These are phyloP conservation scores for Aureobasidium namibiae DNA, from an alignment of 2,329 filamentous ascomycete species.

Conservation along the genomic window DNA sequence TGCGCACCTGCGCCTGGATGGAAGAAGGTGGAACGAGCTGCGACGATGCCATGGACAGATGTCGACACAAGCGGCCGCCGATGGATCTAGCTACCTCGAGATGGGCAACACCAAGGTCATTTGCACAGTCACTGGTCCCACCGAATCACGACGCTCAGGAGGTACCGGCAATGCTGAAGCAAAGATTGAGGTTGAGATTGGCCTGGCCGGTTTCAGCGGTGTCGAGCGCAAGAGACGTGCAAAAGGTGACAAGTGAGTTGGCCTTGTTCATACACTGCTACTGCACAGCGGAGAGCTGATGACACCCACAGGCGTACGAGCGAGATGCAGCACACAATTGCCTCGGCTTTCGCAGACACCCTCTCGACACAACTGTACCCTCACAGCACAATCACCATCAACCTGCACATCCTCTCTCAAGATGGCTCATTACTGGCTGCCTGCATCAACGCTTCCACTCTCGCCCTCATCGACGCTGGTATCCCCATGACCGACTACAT, in stretches of 20 bases:
- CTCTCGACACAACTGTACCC: constrained; percentile 85
- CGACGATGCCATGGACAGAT: constrained; percentile 83
- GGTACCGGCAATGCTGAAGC: constrained; percentile 46
- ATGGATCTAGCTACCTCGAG: constrained; percentile 87
- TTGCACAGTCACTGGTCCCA: constrained; percentile 81
- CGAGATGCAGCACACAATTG: constrained; percentile 73
- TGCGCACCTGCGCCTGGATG: constrained; percentile 57
- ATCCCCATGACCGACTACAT: constrained; percentile 93
- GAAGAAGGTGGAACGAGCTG: constrained; percentile 96
- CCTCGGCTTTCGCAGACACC: constrained; percentile 65
- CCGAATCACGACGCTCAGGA: constrained; percentile 52
- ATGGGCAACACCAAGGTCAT: constrained; percentile 98
- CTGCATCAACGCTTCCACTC: constrained; percentile 81
- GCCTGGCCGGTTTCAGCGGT: constrained; percentile 78
- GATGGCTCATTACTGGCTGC: constrained; percentile 87
- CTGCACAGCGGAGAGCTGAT: not conserved
- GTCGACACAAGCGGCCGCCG: constrained; percentile 82
- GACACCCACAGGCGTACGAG: constrained; percentile 57
- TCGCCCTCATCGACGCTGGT: constrained; percentile 89
- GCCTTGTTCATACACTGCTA: not conserved
- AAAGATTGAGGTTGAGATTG: constrained; percentile 71
- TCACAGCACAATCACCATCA: constrained; percentile 73
- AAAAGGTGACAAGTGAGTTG: constrained; percentile 66
- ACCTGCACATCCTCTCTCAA: constrained; percentile 78
- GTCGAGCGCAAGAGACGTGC: constrained; percentile 73